Evolutionary conservation across 495 filamentous ascomycete genomes (phyloP), one percentile per base, ranked within the genome.

Genomic region (Penicillium waksmanii): DNA sequence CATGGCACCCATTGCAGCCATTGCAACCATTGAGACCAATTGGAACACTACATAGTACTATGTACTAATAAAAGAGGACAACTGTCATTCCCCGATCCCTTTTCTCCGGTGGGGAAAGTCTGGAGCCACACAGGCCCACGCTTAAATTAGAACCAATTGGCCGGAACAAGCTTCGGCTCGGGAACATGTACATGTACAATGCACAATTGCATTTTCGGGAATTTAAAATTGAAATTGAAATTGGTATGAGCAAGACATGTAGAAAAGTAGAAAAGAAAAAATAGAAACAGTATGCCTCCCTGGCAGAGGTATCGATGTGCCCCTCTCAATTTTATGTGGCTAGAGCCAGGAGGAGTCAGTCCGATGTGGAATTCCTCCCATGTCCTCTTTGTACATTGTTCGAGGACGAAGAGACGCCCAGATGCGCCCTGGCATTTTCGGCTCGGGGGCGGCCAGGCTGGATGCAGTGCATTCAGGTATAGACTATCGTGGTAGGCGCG

Each of bases 241-340:
- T 55, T 55, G 57, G 51, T 55, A 54, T 60, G 57, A 49, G 51
- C 21, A 60, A 51, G 19, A 46, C 4, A 35, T 38, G 12, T 15
- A 51, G 36, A 58, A 51, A 51, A 33, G 43, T 19, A 54, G 47
- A 36, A 25, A 33, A 18, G n/a, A 36, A 18, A 44, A 44, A 17
- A 44, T 19, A 44, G n/a, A n/a, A 19, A n/a, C 36, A 31, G 27
- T n/a, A 13, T n/a, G 36, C 36, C 12, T 40, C 11, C 10, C 15
- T 4, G 15, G 36, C 12, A 23, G 12, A 40, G 36, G 36, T 12
- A 40, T 40, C 12, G 36, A 40, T 40, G 36, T 40, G 5, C 36
- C 36, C 36, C 15, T 40, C 15, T 5, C 12, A 40, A 40, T 40
- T 40, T n/a, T 6, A 31, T 40, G 36, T 19, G 43, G 43, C 43